phyloP scores from a whole-genome alignment of 2,329 filamentous ascomycete species.

The Pseudocercospora eumusae region DNA sequence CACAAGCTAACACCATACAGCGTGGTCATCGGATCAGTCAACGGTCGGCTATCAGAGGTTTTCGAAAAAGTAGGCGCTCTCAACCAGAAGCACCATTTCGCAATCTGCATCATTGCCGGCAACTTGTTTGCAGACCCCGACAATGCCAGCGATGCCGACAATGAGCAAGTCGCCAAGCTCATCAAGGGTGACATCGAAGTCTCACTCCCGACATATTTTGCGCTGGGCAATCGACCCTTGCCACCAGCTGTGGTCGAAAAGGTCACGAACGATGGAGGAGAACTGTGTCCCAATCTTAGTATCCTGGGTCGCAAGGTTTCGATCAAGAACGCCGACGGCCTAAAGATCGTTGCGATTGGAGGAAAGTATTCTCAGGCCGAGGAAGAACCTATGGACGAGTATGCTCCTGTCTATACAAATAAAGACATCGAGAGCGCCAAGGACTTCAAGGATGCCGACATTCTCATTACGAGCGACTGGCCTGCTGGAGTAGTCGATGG shows the following conservation, averaged over 20 bases:
- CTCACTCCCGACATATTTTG: conserved; percentile 87
- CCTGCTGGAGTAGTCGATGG: conserved; percentile 65
- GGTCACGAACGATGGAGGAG: conserved; percentile 67
- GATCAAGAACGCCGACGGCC: conserved; percentile 84
- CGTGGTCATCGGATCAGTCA: conserved; percentile 79
- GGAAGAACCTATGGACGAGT: conserved; percentile 56
- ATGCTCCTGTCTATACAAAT: conserved; percentile 74
- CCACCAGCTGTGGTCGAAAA: conserved; percentile 71
- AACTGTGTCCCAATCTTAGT: conserved; percentile 86
- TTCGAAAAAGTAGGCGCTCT: conserved; percentile 76
- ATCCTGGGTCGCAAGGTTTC: conserved; percentile 84
- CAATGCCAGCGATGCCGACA: conserved; percentile 52
- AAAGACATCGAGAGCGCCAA: conserved; percentile 59
- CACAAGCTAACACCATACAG: conserved; percentile 44
- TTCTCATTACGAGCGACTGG: conserved; percentile 86
- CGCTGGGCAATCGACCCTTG: conserved; percentile 71
- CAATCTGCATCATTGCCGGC: conserved; percentile 79
- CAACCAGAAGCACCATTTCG: conserved; percentile 84
- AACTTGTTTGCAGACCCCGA: conserved; percentile 70
- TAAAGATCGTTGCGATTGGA: conserved; percentile 84
- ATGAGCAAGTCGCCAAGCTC: conserved; percentile 51
- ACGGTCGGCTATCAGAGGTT: conserved; percentile 72
- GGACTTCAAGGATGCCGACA: conserved; percentile 77
- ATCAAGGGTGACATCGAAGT: conserved; percentile 71
- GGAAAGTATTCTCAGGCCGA: conserved; percentile 52